These are phyloP conservation scores for Kernera saxatilis DNA, from an alignment of 345 rosid genomes.

Conservation along the genomic window DNA sequence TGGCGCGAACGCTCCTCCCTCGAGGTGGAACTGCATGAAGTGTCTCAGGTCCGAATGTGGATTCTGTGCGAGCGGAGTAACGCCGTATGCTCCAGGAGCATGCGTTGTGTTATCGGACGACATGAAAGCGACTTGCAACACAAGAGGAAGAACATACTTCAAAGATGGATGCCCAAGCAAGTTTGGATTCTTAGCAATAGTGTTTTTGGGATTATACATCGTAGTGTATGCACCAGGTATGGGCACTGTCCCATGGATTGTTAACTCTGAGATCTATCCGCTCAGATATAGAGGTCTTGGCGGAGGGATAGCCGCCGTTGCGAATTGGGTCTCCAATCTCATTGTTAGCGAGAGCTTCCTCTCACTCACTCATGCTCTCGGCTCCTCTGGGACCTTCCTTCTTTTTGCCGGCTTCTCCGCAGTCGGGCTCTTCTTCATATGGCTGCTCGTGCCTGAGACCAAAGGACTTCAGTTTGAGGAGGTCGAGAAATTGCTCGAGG, in stretches of 20 bases:
- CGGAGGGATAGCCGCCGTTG: slow-evolving; percentile 75
- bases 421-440: slow-evolving; percentile 46
- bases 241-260: slow-evolving; percentile 92
- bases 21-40: slow-evolving; percentile 60
- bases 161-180: slow-evolving; percentile 75
- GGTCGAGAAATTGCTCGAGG: slow-evolving; percentile 57
- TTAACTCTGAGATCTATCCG: slow-evolving; percentile 92
- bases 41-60: slow-evolving; percentile 58
- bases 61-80: slow-evolving; percentile 44
- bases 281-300: slow-evolving; percentile 76
- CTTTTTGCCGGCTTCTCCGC: slow-evolving; percentile 53
- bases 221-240: slow-evolving; percentile 71
- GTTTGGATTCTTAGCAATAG: slow-evolving; percentile 61
- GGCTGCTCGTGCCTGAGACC: slow-evolving; percentile 72
- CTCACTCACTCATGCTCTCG: slow-evolving; percentile 49
- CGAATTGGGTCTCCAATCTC: slow-evolving; percentile 75
- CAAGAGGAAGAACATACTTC: slow-evolving; percentile 39
- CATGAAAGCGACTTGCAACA: slow-evolving; percentile 29
- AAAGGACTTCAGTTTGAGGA: slow-evolving; percentile 81
- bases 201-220: slow-evolving; percentile 68
- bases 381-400: slow-evolving; percentile 57
- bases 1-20: slow-evolving; percentile 21
- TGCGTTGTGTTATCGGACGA: slow-evolving; percentile 42
- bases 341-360: slow-evolving; percentile 62
- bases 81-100: slow-evolving; percentile 65